A percentile compares a stretch with the other conserved stretches of the same genome.
These are phyloP conservation scores for Xerocomus spinulosus DNA, from an alignment of 768 basidiomycete species.

Conservation along the genomic window DNA sequence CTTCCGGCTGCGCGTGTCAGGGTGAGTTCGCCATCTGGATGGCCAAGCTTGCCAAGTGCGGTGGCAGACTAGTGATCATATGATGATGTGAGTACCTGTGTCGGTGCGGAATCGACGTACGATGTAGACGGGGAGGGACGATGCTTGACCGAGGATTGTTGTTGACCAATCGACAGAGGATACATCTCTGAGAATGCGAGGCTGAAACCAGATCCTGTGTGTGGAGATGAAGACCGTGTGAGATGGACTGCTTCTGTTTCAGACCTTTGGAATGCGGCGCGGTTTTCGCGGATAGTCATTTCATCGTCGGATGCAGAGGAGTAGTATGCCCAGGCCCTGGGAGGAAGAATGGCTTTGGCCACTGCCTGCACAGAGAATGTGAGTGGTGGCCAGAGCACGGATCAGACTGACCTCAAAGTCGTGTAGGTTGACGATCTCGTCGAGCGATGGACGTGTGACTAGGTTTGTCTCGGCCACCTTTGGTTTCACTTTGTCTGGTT, in stretches of 20 bases:
- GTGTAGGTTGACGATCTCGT: slow-evolving; percentile 81
- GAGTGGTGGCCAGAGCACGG: not conserved
- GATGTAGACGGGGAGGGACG: slow-evolving; percentile 74
- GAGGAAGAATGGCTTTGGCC: slow-evolving; percentile 70
- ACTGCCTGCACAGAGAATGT: slow-evolving; percentile 49
- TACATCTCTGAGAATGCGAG: slow-evolving; percentile 77
- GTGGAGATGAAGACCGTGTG: not conserved
- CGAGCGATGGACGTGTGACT: slow-evolving; percentile 59
- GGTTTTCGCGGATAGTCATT: slow-evolving; percentile 83
- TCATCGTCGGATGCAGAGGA: slow-evolving; percentile 92
- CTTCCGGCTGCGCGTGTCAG: slow-evolving; percentile 81
- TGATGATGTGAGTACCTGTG: slow-evolving; percentile 26
- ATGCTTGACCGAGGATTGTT: slow-evolving; percentile 68
- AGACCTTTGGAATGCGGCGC: slow-evolving; percentile 81
- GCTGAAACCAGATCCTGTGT: slow-evolving; percentile 78
- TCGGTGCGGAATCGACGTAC: slow-evolving; percentile 35
- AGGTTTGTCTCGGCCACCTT: no score
- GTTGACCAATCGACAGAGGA: slow-evolving; percentile 78
- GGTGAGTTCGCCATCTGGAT: slow-evolving; percentile 88
- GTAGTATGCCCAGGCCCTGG: slow-evolving; percentile 92
- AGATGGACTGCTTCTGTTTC: not conserved
- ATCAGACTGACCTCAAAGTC: slow-evolving; percentile 79
- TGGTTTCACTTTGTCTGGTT: no score
- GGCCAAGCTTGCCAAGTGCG: slow-evolving; percentile 85
- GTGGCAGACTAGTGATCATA: slow-evolving; percentile 52